Base-by-base conservation (phyloP, 257 asterid genomes). In the Linderniella brevidens region DNA sequence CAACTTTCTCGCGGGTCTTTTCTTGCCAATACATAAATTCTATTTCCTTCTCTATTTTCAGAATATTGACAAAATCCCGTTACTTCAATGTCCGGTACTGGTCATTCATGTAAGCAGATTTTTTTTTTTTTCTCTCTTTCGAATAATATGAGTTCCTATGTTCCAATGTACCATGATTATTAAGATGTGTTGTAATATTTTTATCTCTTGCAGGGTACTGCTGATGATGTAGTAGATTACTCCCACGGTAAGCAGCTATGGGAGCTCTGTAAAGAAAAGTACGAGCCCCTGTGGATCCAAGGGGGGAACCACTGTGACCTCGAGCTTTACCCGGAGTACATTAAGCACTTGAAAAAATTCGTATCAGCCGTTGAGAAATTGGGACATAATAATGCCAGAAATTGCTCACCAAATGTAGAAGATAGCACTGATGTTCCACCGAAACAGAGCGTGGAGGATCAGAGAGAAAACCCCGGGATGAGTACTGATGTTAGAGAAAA, bases 291-390 rank as follows among this genome's bases (percentile, higher is more conserved):
- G 53, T 82, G 97, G 97, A 78, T 87, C 44, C 68, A 82, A 64
- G 87, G 86, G 19, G 97, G 93, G 56, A 80, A 82, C 57, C 97
- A 87, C 51, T 87, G 97, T 68, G 88, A 87, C 74, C 75, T 87
- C 65, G 97, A 87, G 79, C 73, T 80, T 66, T 87, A 68, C 68
- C 95, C 95, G 3, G 92, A 75, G 65, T 87, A 77, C 61, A 82
- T 82, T 68, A 82, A 68, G 68, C 97, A 87, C 64, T 68, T 87
- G 68, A 87, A 82, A 73, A 82, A 82, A 68, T 87, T 87, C 68
- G 66, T 80, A 56, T 57, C 66, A 51, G 95, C 93, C 15, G 52
- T 87, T 2, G 93, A 78, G 71, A 87, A 78, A 72, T 69, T 83
- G 50, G 72, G 74, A 14, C 79, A 54, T 56, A 17, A 19, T 46